phyloP scores from a whole-genome alignment of 768 basidiomycete species.

The Ramaria rubella region DNA sequence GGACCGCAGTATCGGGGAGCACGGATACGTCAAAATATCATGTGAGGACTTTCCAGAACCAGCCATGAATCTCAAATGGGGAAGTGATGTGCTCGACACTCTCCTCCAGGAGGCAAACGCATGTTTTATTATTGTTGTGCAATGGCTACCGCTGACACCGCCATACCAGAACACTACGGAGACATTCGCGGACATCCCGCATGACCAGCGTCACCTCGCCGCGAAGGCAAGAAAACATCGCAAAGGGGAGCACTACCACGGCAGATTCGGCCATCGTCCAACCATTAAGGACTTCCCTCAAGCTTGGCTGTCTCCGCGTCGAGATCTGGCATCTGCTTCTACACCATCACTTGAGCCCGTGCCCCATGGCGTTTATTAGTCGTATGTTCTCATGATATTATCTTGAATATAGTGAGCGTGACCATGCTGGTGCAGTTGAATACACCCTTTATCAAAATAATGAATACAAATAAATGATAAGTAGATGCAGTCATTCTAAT shows the following conservation, averaged over 20 bases:
- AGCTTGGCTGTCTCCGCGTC: slow-evolving; percentile 65
- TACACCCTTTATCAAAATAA: too few species aligned
- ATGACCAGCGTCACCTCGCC: slow-evolving; percentile 77
- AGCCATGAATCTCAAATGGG: slow-evolving; percentile 92
- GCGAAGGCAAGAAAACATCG: slow-evolving; percentile 67
- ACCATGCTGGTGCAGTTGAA: too few species aligned
- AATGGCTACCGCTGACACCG: slow-evolving; percentile 7
- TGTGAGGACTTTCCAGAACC: slow-evolving; percentile 82
- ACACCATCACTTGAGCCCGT: too few species aligned
- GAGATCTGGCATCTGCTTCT: not conserved
- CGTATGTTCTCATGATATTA: too few species aligned
- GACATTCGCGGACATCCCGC: slow-evolving; percentile 57
- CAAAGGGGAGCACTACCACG: slow-evolving; percentile 60
- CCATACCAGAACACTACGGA: slow-evolving; percentile 37
- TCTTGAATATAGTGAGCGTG: too few species aligned
- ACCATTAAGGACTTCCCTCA: slow-evolving; percentile 75
- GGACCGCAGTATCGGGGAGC: slow-evolving; percentile 40
- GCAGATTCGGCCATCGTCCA: slow-evolving; percentile 47
- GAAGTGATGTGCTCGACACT: slow-evolving; percentile 75
- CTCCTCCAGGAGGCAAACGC: slow-evolving; percentile 83
- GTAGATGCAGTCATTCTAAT: too few species aligned
- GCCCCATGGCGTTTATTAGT: too few species aligned
- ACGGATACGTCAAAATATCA: slow-evolving; percentile 86
- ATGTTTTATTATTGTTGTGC: slow-evolving; percentile 28
- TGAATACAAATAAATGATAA: too few species aligned